A percentile compares a stretch with the other conserved stretches of the same genome.
Conservation (phyloP, 176 grass and related monocot genomes). For the Hordeum marinum region DNA sequence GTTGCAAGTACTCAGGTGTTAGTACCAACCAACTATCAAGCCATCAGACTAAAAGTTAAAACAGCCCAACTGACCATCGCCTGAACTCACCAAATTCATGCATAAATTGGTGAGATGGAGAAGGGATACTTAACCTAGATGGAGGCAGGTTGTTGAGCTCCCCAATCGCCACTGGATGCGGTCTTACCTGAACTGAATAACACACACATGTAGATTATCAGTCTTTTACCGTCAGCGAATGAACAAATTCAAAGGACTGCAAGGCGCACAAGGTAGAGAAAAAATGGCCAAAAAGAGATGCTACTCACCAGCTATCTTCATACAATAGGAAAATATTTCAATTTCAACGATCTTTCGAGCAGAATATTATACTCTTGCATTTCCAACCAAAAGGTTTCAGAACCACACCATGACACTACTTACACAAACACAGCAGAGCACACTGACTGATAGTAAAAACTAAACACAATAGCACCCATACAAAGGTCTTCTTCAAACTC, state of each 20-base stretch:
- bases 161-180: constrained; percentile 50
- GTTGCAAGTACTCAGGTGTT: neutral
- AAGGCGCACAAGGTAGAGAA: neutral
- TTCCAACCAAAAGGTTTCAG: too few species aligned
- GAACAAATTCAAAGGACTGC: neutral
- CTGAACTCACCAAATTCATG: neutral
- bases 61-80: neutral
- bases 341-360: too few species aligned
- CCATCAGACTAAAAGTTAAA: neutral
- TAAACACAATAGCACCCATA: too few species aligned
- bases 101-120: neutral
- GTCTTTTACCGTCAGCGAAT: neutral
- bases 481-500: too few species aligned
- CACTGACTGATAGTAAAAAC: too few species aligned
- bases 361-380: too few species aligned
- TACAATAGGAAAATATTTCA: too few species aligned
- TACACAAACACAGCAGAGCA: too few species aligned
- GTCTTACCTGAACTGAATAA: constrained; percentile 35
- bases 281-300: too few species aligned
- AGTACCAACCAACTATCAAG: neutral
- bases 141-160: constrained; percentile 48
- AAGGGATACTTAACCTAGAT: constrained; percentile 37
- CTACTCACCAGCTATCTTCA: too few species aligned
- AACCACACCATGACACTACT: too few species aligned
- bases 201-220: neutral